A percentile compares a stretch with the other conserved stretches of the same genome.
phyloP scores from a whole-genome alignment of 257 asterid genomes.

The Petrea volubilis region DNA sequence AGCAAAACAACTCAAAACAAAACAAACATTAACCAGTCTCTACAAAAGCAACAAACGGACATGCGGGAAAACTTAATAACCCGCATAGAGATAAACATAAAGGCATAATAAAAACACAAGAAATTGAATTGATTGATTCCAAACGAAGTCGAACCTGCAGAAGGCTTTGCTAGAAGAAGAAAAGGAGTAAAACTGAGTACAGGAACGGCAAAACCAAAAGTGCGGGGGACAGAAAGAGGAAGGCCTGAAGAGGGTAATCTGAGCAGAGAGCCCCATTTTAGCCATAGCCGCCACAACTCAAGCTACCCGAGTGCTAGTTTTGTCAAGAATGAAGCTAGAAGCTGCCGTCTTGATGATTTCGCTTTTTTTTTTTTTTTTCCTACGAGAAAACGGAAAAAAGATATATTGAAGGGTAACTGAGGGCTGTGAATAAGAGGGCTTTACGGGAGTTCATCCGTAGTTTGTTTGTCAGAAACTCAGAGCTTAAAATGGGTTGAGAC shows the following conservation, averaged over 20 bases:
- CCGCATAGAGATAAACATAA: too few relatives aligned
- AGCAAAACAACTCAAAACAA: neutral
- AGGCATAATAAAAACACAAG: too few relatives aligned
- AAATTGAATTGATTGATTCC: neutral
- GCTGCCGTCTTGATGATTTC: constrained; percentile 75
- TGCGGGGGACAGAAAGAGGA: constrained; percentile 47
- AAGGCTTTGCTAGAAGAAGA: constrained; percentile 46
- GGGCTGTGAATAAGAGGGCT: constrained; percentile 43
- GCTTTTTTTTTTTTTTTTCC: too few relatives aligned
- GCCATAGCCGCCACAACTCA: constrained; percentile 69
- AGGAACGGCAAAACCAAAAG: constrained; percentile 57
- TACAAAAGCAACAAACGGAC: too few relatives aligned
- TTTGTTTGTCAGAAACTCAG: constrained; percentile 34
- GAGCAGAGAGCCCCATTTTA: constrained; percentile 73
- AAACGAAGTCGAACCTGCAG: constrained; percentile 52
- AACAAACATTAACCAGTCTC: too few relatives aligned
- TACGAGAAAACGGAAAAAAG: neutral
- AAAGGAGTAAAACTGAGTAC: constrained; percentile 36
- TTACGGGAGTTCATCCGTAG: constrained; percentile 50
- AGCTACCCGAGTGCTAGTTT: constrained; percentile 67
- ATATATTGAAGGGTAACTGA: constrained; percentile 4
- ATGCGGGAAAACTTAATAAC: too few relatives aligned
- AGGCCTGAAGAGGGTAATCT: constrained; percentile 50
- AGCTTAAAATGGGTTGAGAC: too few relatives aligned
- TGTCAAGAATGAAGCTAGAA: constrained; percentile 30